phyloP scores from a whole-genome alignment of 352 stramenopile species.

The Plasmopara muralis region DNA sequence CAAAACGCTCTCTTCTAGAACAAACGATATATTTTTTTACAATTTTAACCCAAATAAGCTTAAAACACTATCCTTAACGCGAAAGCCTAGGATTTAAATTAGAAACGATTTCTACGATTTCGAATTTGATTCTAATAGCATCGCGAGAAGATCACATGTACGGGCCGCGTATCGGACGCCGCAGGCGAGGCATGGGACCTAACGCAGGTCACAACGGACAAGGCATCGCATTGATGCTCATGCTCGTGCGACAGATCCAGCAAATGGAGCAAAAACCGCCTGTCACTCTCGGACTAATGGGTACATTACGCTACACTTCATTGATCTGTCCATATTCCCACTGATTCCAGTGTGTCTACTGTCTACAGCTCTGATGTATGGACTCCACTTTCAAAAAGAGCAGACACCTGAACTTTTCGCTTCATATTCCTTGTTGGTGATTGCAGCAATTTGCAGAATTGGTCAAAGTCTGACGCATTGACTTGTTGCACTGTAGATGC shows the following conservation, averaged over 20 bases:
- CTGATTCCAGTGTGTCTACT: neutral
- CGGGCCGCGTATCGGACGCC: slow-evolving; percentile 25
- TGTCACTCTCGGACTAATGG: slow-evolving; percentile 45
- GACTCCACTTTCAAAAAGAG: slow-evolving; percentile 48
- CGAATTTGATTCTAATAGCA: too few relatives aligned
- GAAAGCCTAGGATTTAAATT: too few relatives aligned
- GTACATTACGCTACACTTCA: slow-evolving; percentile 8
- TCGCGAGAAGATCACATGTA: slow-evolving; percentile 11
- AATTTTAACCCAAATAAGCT: too few relatives aligned
- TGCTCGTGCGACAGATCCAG: slow-evolving; percentile 40
- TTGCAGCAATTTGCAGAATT: neutral
- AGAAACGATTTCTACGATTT: too few relatives aligned
- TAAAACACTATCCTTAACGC: too few relatives aligned
- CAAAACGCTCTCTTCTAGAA: too few relatives aligned
- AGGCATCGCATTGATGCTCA: slow-evolving; percentile 29
- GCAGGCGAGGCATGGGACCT: slow-evolving; percentile 17
- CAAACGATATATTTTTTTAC: too few relatives aligned
- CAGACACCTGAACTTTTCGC: slow-evolving; percentile 30
- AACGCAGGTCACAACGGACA: slow-evolving; percentile 27
- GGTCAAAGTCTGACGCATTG: neutral
- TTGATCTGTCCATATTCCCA: neutral
- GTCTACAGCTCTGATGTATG: slow-evolving; percentile 36
- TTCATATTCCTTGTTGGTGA: slow-evolving; percentile 38
- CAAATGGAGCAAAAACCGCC: slow-evolving; percentile 55
- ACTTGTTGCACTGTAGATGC: slow-evolving; percentile 37